Percentiles rank a stretch among this genome's conserved stretches.
Evolutionary conservation across 164 flowering plant genomes (phyloP).

Genomic region (Macadamia tetraphylla): DNA sequence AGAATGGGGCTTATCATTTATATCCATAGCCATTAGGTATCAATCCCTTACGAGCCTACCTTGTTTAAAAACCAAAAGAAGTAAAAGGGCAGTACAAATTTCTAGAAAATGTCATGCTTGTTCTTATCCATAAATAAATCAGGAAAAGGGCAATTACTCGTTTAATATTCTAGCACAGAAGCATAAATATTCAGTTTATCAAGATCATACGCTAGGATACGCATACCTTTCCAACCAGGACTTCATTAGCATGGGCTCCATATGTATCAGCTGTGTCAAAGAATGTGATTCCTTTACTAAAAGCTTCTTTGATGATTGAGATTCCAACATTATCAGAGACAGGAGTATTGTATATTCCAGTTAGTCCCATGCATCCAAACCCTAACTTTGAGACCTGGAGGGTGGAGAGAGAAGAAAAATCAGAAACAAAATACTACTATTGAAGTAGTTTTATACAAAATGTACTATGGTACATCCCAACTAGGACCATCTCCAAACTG

Average conservation of each 20-base stretch:
- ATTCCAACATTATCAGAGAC: constrained; percentile 46
- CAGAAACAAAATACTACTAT: not conserved
- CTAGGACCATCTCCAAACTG: too few relatives aligned
- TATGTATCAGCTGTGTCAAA: constrained; percentile 63
- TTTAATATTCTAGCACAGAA: not conserved
- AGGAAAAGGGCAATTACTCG: not conserved
- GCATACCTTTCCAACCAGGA: constrained; percentile 50
- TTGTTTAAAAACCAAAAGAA: not conserved
- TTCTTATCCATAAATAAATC: not conserved
- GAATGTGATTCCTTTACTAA: constrained; percentile 52
- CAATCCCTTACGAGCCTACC: not conserved
- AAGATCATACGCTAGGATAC: not conserved
- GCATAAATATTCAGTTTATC: not conserved
- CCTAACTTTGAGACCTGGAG: constrained; percentile 61
- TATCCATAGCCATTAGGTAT: too few relatives aligned
- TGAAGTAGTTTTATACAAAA: not conserved
- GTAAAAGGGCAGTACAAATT: not conserved
- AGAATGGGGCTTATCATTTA: not conserved
- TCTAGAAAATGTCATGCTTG: not conserved
- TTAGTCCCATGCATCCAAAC: constrained; percentile 54
- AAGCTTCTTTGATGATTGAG: constrained; percentile 42
- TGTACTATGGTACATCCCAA: too few relatives aligned
- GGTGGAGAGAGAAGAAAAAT: not conserved
- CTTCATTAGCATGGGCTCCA: constrained; percentile 48
- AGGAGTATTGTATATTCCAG: constrained; percentile 45